Conservation (phyloP, 2,329 filamentous ascomycete species). For the Nemania abortiva region DNA sequence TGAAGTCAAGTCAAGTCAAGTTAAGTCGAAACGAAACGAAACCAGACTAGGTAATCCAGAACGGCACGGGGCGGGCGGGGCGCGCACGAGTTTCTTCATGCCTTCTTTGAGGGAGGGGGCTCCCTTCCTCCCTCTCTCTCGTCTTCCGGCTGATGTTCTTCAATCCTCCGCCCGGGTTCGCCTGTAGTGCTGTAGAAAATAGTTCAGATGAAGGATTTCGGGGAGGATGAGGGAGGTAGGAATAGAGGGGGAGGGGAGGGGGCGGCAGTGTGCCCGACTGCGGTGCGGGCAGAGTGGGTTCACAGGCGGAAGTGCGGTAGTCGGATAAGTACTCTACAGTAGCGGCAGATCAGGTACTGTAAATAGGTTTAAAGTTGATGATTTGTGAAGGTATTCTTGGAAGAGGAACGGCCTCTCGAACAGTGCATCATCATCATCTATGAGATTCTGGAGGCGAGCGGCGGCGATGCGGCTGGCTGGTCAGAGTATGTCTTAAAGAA, state of each 20-base stretch:
- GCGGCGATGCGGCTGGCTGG: neutral
- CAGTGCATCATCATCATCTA: neutral
- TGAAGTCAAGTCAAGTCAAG: constrained; percentile 19
- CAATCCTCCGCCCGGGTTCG: neutral
- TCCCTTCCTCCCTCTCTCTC: neutral
- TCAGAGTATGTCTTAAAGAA: neutral
- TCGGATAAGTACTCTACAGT: constrained; percentile 23
- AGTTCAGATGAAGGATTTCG: constrained; percentile 31
- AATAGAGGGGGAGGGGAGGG: constrained; percentile 3
- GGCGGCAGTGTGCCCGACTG: neutral
- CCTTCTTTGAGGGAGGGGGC: neutral
- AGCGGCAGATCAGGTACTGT: constrained; percentile 15
- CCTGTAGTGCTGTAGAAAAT: neutral
- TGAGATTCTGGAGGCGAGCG: constrained; percentile 8
- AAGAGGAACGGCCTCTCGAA: neutral
- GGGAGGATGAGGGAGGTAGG: neutral
- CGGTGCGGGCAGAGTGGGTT: neutral
- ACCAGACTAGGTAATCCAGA: too few relatives aligned
- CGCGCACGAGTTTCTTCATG: neutral
- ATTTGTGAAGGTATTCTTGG: neutral
- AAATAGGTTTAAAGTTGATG: neutral
- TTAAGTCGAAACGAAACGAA: constrained; percentile 33
- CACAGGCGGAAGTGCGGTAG: neutral
- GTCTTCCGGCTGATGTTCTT: neutral
- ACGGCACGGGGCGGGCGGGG: constrained; percentile 9